A percentile compares a stretch with the other conserved stretches of the same genome.
Conservation (phyloP, 2,329 filamentous ascomycete genomes). For the Ophiostoma australiae region DNA sequence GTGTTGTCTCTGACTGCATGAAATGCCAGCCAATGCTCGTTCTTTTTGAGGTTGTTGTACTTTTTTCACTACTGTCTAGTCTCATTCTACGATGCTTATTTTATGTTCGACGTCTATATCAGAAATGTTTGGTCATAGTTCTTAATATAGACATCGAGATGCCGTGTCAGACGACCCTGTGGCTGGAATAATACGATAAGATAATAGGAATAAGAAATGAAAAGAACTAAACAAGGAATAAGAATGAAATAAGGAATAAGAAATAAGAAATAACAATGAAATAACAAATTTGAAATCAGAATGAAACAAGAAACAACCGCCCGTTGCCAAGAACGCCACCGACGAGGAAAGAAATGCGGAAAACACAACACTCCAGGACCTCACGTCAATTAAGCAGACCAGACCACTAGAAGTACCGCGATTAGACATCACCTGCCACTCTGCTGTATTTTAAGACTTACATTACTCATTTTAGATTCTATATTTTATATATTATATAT, state of each 20-base stretch:
- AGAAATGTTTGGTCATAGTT: too few relatives aligned
- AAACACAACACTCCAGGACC: too few relatives aligned
- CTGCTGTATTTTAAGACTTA: neutral
- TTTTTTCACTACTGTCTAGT: neutral
- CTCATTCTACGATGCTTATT: neutral
- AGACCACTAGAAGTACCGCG: neutral
- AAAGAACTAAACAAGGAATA: too few relatives aligned
- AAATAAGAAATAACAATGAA: too few relatives aligned
- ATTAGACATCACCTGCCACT: neutral
- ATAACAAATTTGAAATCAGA: too few relatives aligned
- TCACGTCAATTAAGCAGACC: neutral
- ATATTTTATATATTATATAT: too few relatives aligned
- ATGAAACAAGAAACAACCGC: neutral
- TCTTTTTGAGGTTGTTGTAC: neutral
- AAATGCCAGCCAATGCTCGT: neutral
- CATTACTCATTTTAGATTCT: too few relatives aligned
- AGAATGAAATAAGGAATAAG: too few relatives aligned
- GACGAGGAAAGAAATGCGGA: neutral
- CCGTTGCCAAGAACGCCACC: slow-evolving; percentile 4
- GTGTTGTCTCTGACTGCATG: slow-evolving; percentile 11
- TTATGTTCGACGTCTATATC: neutral
- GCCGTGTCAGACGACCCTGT: neutral
- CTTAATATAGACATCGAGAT: too few relatives aligned
- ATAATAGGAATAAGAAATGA: too few relatives aligned
- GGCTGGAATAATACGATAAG: too few relatives aligned